Evolutionary conservation across 768 basidiomycete species (phyloP), one percentile per base, ranked within the genome.

Genomic region (Lanmaoa rubissima): DNA sequence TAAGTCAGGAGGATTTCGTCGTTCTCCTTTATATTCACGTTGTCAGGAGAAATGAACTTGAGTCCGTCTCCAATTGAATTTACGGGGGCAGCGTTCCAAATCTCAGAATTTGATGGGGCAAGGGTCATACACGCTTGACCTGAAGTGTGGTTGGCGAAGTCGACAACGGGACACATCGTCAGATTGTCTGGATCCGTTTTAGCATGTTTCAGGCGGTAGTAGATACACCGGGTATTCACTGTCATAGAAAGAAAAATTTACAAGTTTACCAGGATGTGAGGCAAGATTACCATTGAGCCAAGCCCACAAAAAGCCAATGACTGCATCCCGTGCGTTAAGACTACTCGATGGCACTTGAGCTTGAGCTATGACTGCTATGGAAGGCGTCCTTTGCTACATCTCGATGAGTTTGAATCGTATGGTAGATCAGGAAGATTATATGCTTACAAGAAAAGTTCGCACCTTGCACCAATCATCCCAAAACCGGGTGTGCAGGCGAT

Each of bases 161-260:
- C 96, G 51, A 97, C 77, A 35, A 97, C 78, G 10, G 96, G 96
- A 58, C 90, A 91, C 55, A 98, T 78, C 0, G 94, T 91, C 57
- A 94, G 73, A 66, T 96, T 94, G 69, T 93, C 83, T 31, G 82
- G 78, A 62, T 86, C 78, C 12, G 79, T 77, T 48, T 72, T 76
- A 17, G 71, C 66, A 31, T 73, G 64, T 60, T 76, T 81, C 42
- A 86, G 70, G 57, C 81, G 85, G 67, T 85, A 82, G 70, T 84
- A 94, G 21, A 98, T 83, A 68, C 90, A 94, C 47, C 96, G 85
- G 6, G 95, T 98, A 70, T 98, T 98, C 55, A 97, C 93, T 94
- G 63, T 61, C 48, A 36, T 21, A 24, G 19, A 47, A 42, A 56
- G 52, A 55, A 48, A 50, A 7, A 28, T 48, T 47, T 42, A 45